Evolutionary conservation across 1,284 basidiomycete genomes (phyloP), one percentile per base, ranked within the genome.

Genomic region (Grifola frondosa): DNA sequence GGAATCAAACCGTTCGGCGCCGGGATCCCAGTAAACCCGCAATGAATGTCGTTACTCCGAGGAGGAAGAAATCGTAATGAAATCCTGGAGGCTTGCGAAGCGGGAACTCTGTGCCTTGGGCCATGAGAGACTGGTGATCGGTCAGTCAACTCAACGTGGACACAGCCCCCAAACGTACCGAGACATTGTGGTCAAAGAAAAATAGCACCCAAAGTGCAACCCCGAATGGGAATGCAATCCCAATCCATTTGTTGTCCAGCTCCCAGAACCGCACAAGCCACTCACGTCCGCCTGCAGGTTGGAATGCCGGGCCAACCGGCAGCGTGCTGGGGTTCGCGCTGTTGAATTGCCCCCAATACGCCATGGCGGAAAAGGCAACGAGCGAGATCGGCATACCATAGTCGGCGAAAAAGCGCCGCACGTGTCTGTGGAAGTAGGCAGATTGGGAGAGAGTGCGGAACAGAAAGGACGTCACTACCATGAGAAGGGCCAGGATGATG

Each of bases 1-100:
- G 95, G 95, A 36, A 99, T 97, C 17, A 96, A 76, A 4, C 94
- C 95, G 58, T 98, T 97, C 0, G 95, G 95, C 0, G 95, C 94
- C 0, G 95, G 94, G 4, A 97, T 62, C 13, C 95, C 3, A 99
- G 74, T 15, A 98, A 70, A 0, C 93, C 95, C 4, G 94, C 86
- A 36, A 97, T 80, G 57, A 98, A 89, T 0, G 95, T 97, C 0
- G 91, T 94, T 49, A 96, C 74, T 4, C 95, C 96, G 12, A 99
- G 80, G 4, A 94, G 71, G 72, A 93, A 88, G 60, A 91, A 89
- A 59, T 91, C 88, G 54, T 81, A 94, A 58, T 97, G 93, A 62
- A 97, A 97, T 0, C 91, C 95, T 0, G 94, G 87, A 1, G 95
- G 94, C 57, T 96, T 95, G 20, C 81, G 78, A 4, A 99, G 74